Evolutionary conservation across 1,284 basidiomycete genomes (phyloP).

Genomic region (Boletus sp.): DNA sequence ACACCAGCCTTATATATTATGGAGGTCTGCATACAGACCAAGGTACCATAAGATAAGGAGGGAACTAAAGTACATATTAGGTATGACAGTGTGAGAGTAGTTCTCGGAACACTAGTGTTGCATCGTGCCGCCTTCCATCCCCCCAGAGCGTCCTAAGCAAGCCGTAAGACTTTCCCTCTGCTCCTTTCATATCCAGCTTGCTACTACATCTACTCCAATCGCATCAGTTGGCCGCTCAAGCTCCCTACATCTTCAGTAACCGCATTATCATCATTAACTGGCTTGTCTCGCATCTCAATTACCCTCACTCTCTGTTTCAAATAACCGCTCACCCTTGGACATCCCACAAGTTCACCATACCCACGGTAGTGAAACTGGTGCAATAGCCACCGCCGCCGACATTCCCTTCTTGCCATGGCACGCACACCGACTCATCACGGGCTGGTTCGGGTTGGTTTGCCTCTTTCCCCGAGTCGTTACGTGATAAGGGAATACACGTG

Average conservation of each 20-base stretch:
- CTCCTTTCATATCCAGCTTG: not conserved
- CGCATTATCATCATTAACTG: not conserved
- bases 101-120: constrained; percentile 44
- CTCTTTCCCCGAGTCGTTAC: constrained; percentile 10
- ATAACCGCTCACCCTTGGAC: not conserved
- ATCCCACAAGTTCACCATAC: constrained; percentile 7
- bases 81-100: constrained; percentile 50
- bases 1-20: too few species aligned
- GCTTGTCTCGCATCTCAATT: not conserved
- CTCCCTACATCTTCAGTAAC: not conserved
- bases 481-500: constrained; percentile 11
- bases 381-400: not conserved
- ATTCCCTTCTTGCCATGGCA: not conserved
- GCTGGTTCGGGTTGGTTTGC: constrained; percentile 8
- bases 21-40: too few species aligned
- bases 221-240: not conserved
- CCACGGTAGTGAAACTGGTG: not conserved
- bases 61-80: too few species aligned
- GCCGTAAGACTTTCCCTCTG: not conserved
- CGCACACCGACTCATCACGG: not conserved
- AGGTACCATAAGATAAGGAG: too few species aligned
- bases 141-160: not conserved
- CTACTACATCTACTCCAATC: not conserved
- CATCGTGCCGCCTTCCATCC: constrained; percentile 9
- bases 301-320: not conserved